Conservation (phyloP, 805 yeast genomes). For the Sporopachydermia lactativora region DNA sequence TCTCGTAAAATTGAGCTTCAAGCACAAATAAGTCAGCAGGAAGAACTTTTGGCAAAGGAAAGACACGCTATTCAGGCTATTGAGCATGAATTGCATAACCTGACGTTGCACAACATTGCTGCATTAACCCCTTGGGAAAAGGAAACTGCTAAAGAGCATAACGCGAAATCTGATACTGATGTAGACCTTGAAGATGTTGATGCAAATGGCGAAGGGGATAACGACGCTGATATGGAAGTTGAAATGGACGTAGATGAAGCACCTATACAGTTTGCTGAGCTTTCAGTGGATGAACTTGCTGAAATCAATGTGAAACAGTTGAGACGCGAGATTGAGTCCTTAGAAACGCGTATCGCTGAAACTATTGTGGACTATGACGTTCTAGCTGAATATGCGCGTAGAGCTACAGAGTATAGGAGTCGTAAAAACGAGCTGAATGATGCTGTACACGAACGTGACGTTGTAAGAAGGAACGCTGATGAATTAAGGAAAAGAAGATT, state of each 20-base stretch:
- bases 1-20: not conserved
- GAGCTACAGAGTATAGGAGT: conserved; percentile 46
- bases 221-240: conserved; percentile 4
- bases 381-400: conserved; percentile 58
- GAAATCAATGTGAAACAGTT: conserved; percentile 33
- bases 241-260: conserved; percentile 6
- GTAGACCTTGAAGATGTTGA: conserved; percentile 17
- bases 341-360: conserved; percentile 41
- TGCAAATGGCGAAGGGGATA: conserved; percentile 4
- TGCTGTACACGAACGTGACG: conserved; percentile 56
- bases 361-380: conserved; percentile 60
- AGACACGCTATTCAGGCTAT: not conserved
- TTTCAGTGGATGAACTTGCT: conserved; percentile 37
- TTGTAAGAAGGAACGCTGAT: conserved; percentile 44
- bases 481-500: conserved; percentile 58
- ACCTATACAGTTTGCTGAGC: conserved; percentile 16
- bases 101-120: not conserved
- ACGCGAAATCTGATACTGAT: conserved; percentile 14
- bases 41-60: not conserved
- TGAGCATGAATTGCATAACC: not conserved
- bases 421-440: conserved; percentile 54
- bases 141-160: too few relatives aligned
- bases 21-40: not conserved
- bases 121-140: not conserved
- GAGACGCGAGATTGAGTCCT: conserved; percentile 34